phyloP scores from a whole-genome alignment of 306 rosid species.

The Neltuma alba region DNA sequence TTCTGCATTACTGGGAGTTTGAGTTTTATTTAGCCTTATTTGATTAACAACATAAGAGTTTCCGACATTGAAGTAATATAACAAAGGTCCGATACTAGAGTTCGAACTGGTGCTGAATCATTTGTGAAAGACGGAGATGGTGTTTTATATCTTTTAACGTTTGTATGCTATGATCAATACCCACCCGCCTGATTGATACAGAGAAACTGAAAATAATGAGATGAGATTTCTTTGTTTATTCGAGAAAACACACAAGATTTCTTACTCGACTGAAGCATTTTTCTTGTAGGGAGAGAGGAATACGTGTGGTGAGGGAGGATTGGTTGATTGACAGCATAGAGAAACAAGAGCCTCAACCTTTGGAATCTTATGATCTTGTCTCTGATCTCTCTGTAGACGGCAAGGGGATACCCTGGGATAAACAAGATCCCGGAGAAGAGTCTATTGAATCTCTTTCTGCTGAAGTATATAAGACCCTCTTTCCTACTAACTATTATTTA shows the following conservation, averaged over 20 bases:
- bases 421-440: slow-evolving; percentile 78
- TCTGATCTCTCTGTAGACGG: slow-evolving; percentile 74
- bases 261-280: not conserved
- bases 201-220: not conserved
- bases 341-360: slow-evolving; percentile 82
- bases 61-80: not conserved
- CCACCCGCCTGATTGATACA: not conserved
- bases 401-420: slow-evolving; percentile 82
- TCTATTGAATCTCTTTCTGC: slow-evolving; percentile 73
- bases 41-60: not conserved
- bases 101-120: not conserved
- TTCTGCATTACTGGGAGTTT: not conserved
- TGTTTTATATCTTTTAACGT: not conserved
- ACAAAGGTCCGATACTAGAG: too few relatives aligned
- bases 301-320: slow-evolving; percentile 68
- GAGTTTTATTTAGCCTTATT: not conserved
- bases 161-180: not conserved
- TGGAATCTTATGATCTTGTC: slow-evolving; percentile 74
- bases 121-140: not conserved
- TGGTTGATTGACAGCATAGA: slow-evolving; percentile 78
- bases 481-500: not conserved
- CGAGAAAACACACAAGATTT: not conserved
- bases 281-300: slow-evolving; percentile 63
- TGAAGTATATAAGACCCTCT: slow-evolving; percentile 48
- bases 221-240: not conserved